phyloP scores from a whole-genome alignment of 805 yeast genomes.

The Candida parachauliodes region DNA sequence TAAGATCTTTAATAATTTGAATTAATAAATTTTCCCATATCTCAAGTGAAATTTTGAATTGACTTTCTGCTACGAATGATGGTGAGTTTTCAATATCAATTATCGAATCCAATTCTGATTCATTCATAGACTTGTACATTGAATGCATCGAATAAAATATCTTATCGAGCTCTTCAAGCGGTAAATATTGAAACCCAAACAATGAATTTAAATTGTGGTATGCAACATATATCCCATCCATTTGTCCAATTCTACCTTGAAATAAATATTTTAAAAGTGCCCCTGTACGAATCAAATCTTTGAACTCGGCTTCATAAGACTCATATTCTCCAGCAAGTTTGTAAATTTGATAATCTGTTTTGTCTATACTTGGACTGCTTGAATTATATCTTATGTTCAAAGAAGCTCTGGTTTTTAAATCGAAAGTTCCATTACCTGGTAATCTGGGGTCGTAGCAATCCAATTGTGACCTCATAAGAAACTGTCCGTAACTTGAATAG shows the following conservation, averaged over 20 bases:
- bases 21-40: constrained; percentile 40
- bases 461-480: constrained; percentile 84
- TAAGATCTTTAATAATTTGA: constrained; percentile 24
- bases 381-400: constrained; percentile 80
- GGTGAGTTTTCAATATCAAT: constrained; percentile 33
- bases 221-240: constrained; percentile 95
- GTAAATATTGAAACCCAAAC: constrained; percentile 89
- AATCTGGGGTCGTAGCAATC: constrained; percentile 75
- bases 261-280: constrained; percentile 80
- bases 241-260: constrained; percentile 91
- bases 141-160: constrained; percentile 19
- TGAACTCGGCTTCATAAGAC: constrained; percentile 77
- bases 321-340: constrained; percentile 63
- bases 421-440: constrained; percentile 92
- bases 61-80: constrained; percentile 57
- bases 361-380: constrained; percentile 49
- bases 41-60: constrained; percentile 58
- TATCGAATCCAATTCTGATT: neutral
- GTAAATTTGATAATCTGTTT: constrained; percentile 65
- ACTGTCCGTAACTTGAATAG: constrained; percentile 64
- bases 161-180: constrained; percentile 66
- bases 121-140: neutral
- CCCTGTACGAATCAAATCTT: constrained; percentile 66
- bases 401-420: constrained; percentile 87
- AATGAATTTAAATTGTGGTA: constrained; percentile 78